These are phyloP conservation scores for Plasmodium relictum DNA, from an alignment of 169 alveolate species.

Conservation along the genomic window DNA sequence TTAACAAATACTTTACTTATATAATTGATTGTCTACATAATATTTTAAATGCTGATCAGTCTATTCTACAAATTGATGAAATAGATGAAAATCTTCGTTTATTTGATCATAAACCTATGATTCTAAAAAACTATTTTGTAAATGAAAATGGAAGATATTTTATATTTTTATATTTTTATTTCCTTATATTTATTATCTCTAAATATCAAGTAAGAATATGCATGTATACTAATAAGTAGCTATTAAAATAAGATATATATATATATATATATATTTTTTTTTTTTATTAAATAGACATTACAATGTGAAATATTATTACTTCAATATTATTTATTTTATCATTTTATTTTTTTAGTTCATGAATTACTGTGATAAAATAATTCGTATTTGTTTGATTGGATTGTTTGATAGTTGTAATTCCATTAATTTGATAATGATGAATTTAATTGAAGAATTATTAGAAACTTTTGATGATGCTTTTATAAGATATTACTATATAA, in stretches of 20 bases:
- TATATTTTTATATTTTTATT: slow-evolving; percentile 32
- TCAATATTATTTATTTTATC: neutral
- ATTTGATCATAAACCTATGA: slow-evolving; percentile 72
- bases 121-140: slow-evolving; percentile 14
- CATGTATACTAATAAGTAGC: neutral
- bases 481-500: slow-evolving; percentile 41
- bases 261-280: neutral
- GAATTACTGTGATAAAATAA: slow-evolving; percentile 25
- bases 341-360: slow-evolving; percentile 25
- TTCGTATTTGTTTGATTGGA: slow-evolving; percentile 41
- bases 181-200: slow-evolving; percentile 16
- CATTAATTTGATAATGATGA: slow-evolving; percentile 55
- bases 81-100: slow-evolving; percentile 21
- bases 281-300: no score
- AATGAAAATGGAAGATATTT: slow-evolving; percentile 49
- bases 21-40: slow-evolving; percentile 26
- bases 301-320: no score
- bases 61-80: slow-evolving; percentile 26
- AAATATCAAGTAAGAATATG: slow-evolving; percentile 15
- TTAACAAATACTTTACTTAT: slow-evolving; percentile 23
- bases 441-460: slow-evolving; percentile 35
- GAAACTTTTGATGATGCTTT: slow-evolving; percentile 22
- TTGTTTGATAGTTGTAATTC: slow-evolving; percentile 32
- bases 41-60: slow-evolving; percentile 37
- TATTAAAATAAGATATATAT: neutral